Percentiles rank a stretch among this genome's conserved stretches.
Evolutionary conservation across 2,329 filamentous ascomycete genomes (phyloP).

Genomic region (Sphaerostilbella broomeana): DNA sequence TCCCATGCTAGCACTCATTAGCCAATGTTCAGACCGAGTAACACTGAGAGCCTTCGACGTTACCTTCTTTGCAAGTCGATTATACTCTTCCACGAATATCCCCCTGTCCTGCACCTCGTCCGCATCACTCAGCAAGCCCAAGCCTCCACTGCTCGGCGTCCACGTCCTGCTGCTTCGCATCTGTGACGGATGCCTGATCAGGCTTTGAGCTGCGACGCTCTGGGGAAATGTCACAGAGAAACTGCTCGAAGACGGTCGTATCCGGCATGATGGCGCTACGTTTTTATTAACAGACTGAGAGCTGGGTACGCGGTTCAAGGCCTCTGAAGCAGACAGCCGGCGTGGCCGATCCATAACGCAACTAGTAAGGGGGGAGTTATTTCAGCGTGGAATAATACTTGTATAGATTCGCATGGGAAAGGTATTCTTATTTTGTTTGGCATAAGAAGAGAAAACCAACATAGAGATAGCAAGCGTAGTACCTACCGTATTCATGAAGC

Average conservation of each 20-base stretch:
- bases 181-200: slow-evolving; percentile 15
- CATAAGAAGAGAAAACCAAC: too few relatives aligned
- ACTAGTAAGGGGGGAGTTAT: too few relatives aligned
- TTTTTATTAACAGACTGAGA: background rate
- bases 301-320: background rate
- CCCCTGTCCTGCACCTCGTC: slow-evolving; percentile 44
- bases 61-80: slow-evolving; percentile 53
- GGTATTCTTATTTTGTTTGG: too few relatives aligned
- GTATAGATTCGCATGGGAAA: too few relatives aligned
- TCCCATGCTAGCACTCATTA: slow-evolving; percentile 40
- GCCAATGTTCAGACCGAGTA: background rate
- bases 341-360: background rate
- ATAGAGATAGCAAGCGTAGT: too few relatives aligned
- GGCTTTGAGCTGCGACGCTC: slow-evolving; percentile 20
- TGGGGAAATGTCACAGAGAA: slow-evolving; percentile 22
- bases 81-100: slow-evolving; percentile 51
- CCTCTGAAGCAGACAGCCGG: background rate
- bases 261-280: slow-evolving; percentile 10
- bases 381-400: too few relatives aligned
- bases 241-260: slow-evolving; percentile 22
- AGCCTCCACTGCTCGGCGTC: slow-evolving; percentile 49
- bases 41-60: background rate
- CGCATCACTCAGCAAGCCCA: slow-evolving; percentile 39
- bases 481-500: too few relatives aligned
- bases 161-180: slow-evolving; percentile 47